Conservation (phyloP, 1,284 basidiomycete genomes). For the Pholiota adiposa region DNA sequence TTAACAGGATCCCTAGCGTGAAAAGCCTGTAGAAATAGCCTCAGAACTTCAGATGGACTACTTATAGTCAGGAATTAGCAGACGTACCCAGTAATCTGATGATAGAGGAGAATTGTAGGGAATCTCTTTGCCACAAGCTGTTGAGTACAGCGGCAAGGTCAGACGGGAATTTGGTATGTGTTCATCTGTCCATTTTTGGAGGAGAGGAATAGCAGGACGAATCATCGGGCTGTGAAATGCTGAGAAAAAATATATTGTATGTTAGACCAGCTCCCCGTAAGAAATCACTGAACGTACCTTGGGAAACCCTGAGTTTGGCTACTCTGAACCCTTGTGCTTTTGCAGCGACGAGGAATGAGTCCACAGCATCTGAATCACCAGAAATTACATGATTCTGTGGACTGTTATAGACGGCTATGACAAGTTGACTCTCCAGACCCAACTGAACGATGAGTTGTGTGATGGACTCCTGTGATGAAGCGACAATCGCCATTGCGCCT, state of each 20-base stretch:
- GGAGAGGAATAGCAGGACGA: constrained; percentile 20
- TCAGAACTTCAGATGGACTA: too few species aligned
- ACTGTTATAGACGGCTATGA: constrained; percentile 33
- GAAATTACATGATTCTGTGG: constrained; percentile 32
- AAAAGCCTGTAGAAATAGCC: constrained; percentile 24
- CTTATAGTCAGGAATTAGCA: not conserved
- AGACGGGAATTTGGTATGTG: constrained; percentile 15
- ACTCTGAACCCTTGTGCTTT: constrained; percentile 27
- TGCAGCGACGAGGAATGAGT: constrained; percentile 22
- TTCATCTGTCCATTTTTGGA: constrained; percentile 25
- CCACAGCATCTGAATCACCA: constrained; percentile 29
- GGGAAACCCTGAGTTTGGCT: constrained; percentile 30
- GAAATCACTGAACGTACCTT: constrained; percentile 17
- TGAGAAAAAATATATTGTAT: constrained; percentile 8
- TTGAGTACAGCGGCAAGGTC: constrained; percentile 29
- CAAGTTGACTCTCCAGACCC: constrained; percentile 18
- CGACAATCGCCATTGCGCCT: constrained; percentile 33
- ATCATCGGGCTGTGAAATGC: constrained; percentile 37
- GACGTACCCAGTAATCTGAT: constrained; percentile 31
- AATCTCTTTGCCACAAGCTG: constrained; percentile 24
- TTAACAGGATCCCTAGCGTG: constrained; percentile 35
- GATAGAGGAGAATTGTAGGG: constrained; percentile 12
- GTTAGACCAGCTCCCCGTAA: not conserved
- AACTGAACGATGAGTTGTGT: constrained; percentile 22
- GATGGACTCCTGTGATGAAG: constrained; percentile 21